phyloP scores from a whole-genome alignment of 192 early-diverging fungal genomes.

The Chytriomyces hyalinus region DNA sequence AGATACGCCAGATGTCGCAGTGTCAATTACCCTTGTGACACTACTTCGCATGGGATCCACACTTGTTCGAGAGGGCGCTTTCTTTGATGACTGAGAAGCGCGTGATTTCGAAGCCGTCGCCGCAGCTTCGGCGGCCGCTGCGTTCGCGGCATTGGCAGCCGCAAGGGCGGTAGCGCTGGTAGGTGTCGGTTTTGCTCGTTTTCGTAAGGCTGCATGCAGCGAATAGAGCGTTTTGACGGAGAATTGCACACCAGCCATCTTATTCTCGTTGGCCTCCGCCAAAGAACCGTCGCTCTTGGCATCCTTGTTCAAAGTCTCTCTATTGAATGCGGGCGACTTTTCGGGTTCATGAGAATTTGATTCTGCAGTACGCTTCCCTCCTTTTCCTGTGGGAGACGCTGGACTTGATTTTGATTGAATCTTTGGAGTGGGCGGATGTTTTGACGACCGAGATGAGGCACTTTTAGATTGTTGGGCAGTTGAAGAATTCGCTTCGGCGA shows the following conservation, averaged over 20 bases:
- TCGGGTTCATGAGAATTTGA: background rate
- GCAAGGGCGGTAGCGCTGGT: background rate
- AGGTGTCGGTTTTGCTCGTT: constrained; percentile 5
- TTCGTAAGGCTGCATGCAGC: constrained; percentile 20
- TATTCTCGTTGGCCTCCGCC: background rate
- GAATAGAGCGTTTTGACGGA: constrained; percentile 10
- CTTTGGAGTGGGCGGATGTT: background rate
- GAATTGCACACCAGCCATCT: background rate
- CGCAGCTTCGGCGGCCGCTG: background rate
- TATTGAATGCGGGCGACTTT: background rate
- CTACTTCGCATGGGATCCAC: background rate
- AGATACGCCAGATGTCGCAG: background rate
- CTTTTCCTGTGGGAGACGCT: background rate
- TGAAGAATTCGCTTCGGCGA: background rate
- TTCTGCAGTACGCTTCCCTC: background rate
- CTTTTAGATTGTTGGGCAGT: background rate
- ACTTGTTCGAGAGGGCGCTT: background rate
- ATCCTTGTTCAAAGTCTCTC: too few relatives aligned
- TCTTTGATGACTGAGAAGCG: background rate
- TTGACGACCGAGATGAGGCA: background rate
- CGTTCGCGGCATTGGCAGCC: background rate
- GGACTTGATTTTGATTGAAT: background rate
- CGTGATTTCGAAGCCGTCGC: background rate
- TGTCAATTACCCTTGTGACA: background rate
- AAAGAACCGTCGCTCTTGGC: too few relatives aligned